Evolutionary conservation across 1,284 basidiomycete species (phyloP).

Genomic region (Naganishia sp.): DNA sequence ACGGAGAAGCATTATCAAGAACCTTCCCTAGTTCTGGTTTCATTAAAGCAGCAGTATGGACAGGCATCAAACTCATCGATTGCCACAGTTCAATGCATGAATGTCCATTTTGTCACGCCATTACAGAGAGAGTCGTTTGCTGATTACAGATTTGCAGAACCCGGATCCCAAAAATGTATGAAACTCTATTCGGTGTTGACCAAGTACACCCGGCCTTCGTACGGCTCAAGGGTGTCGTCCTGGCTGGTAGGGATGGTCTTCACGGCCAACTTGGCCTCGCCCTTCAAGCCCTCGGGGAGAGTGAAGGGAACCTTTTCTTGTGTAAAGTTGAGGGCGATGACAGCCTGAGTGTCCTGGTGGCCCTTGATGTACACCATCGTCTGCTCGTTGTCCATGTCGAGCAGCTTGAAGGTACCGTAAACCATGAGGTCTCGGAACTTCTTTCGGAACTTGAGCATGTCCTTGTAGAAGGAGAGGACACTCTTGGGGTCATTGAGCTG

Average conservation of each 20-base stretch:
- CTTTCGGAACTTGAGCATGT: slow-evolving; percentile 49
- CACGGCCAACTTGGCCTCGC: slow-evolving; percentile 26
- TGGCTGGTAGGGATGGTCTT: slow-evolving; percentile 23
- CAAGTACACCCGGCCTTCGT: slow-evolving; percentile 26
- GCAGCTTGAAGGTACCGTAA: slow-evolving; percentile 58
- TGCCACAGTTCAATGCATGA: neutral
- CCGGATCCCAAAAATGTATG: neutral
- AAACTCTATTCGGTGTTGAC: slow-evolving; percentile 19
- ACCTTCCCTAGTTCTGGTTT: no score
- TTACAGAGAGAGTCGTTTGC: neutral
- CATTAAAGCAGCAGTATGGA: neutral
- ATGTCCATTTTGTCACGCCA: slow-evolving; percentile 4
- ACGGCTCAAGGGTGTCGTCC: slow-evolving; percentile 18
- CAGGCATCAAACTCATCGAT: neutral
- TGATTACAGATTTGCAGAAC: neutral
- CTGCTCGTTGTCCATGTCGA: slow-evolving; percentile 57
- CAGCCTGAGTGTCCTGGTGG: slow-evolving; percentile 38
- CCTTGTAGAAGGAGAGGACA: slow-evolving; percentile 45
- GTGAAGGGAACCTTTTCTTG: slow-evolving; percentile 26
- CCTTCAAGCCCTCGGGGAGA: slow-evolving; percentile 22
- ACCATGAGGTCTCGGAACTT: slow-evolving; percentile 45
- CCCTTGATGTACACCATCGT: slow-evolving; percentile 63
- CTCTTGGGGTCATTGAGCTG: slow-evolving; percentile 50
- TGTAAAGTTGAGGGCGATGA: slow-evolving; percentile 61
- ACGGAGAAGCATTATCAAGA: no score